Base-by-base conservation (phyloP, 73 alveolate genomes). In the Vitrella brassicaformis region DNA sequence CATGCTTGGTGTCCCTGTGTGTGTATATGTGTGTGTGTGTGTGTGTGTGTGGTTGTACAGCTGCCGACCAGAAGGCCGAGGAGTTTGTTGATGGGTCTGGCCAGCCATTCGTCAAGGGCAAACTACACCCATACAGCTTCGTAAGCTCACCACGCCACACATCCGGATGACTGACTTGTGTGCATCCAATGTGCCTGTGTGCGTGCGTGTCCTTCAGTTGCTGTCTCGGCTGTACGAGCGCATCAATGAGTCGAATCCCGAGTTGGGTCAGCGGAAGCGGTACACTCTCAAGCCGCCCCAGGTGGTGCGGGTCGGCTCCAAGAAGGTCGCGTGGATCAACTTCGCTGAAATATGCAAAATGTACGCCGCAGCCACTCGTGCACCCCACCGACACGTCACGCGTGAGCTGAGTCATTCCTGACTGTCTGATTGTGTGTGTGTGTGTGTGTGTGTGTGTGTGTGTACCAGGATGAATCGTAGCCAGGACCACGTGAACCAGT, bases 401-500 rank as follows among this genome's bases (percentile, higher is more conserved):
- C 56, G 4, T 8, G 56, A 14, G 56, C 56, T 39, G 56, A 8
- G 4, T 14, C 14, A 14, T 39, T 14, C 14, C 56, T 39, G 56
- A 39, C 56, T 39, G 56, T 39, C 22, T 39, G 56, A 8, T 4
- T 39, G 56, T 39, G 56, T 39, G 56, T 39, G 56, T 39, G 56
- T 39, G 56, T 39, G 56, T 39, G 56, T 39, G 56, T 39, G 56
- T 39, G 56, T 39, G 56, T 39, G 56, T 39, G 56, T 14, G 4
- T 39, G 14, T 39, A 14, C 18, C 71, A 80, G 81, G 68, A 70
- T 92, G 84, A 90, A 89, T 71, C 87, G 98, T 72, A 80, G 82
- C 47, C 81, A 67, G 66, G 98, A 93, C 31, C 96, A 91, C 84
- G 85, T 90, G 71, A 74, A 84, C 75, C 71, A 81, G 67, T 93